Conservation (phyloP, 208 protist species). For the Leishmania martiniquensis region DNA sequence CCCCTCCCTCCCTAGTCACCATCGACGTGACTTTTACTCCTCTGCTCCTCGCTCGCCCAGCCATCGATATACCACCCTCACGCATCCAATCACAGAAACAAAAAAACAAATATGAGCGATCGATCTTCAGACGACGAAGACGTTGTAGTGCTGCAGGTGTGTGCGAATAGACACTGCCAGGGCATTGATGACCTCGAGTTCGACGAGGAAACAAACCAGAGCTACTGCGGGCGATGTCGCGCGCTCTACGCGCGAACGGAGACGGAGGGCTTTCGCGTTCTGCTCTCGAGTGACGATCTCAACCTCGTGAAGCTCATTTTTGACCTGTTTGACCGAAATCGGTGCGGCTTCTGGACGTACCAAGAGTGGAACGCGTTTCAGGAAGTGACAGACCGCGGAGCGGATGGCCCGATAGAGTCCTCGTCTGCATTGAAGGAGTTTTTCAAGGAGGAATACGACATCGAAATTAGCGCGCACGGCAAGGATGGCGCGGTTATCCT, state of each 20-base stretch:
- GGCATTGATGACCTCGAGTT: constrained; percentile 80
- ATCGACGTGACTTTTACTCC: not conserved
- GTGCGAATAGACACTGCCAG: constrained; percentile 66
- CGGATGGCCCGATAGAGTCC: constrained; percentile 34
- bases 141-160: constrained; percentile 80
- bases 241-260: constrained; percentile 60
- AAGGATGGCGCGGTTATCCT: constrained; percentile 43
- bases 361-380: constrained; percentile 72
- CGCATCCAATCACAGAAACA: not conserved
- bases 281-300: constrained; percentile 63
- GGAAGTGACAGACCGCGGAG: constrained; percentile 39
- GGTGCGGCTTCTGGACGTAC: constrained; percentile 66
- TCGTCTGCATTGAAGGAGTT: constrained; percentile 43
- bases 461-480: constrained; percentile 28
- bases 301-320: constrained; percentile 69
- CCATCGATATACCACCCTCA: not conserved
- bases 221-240: constrained; percentile 79
- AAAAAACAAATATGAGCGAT: constrained; percentile 14
- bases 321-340: constrained; percentile 46
- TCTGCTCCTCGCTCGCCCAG: not conserved
- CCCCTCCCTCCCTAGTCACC: not conserved
- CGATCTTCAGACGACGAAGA: constrained; percentile 76
- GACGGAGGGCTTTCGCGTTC: constrained; percentile 71
- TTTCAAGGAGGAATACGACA: constrained; percentile 83
- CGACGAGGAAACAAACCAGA: constrained; percentile 68